A percentile compares a stretch with the other conserved stretches of the same genome.
phyloP scores from a whole-genome alignment of 257 asterid genomes.

The Coffea eugenioides region DNA sequence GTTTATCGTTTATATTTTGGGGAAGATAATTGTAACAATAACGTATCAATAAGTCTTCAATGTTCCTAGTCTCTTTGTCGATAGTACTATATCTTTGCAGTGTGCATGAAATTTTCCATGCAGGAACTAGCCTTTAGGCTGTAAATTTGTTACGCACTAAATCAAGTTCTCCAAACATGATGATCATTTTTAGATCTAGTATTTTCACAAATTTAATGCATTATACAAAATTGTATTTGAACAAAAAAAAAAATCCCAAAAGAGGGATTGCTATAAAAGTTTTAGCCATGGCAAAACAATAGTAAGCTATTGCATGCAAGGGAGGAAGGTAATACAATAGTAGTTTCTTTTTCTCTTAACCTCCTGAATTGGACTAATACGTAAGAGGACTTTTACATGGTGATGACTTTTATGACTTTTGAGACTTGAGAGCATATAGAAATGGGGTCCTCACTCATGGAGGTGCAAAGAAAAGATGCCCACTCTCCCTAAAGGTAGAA shows the following conservation, averaged over 20 bases:
- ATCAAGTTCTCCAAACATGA: too few species aligned
- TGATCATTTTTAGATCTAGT: too few species aligned
- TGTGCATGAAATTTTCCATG: neutral
- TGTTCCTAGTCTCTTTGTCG: neutral
- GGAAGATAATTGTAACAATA: neutral
- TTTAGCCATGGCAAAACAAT: neutral
- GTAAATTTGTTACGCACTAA: neutral
- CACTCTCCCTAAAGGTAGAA: constrained; percentile 18
- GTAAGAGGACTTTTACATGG: neutral
- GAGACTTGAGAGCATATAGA: neutral
- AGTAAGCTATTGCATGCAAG: neutral
- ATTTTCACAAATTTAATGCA: too few species aligned
- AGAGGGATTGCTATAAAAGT: neutral
- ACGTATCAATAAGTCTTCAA: neutral
- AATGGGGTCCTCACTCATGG: constrained; percentile 19
- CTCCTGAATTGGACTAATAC: too few species aligned
- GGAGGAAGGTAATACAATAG: neutral
- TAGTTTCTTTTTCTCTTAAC: too few species aligned
- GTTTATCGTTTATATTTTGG: neutral
- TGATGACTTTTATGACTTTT: neutral
- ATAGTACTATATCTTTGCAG: too few species aligned
- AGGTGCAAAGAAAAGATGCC: constrained; percentile 35
- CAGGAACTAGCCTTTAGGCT: neutral
- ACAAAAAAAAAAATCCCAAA: neutral
- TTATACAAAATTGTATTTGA: too few species aligned